Evolutionary conservation across 768 basidiomycete species (phyloP), one percentile per base, ranked within the genome.

Genomic region (Clitopilus hobsonii): DNA sequence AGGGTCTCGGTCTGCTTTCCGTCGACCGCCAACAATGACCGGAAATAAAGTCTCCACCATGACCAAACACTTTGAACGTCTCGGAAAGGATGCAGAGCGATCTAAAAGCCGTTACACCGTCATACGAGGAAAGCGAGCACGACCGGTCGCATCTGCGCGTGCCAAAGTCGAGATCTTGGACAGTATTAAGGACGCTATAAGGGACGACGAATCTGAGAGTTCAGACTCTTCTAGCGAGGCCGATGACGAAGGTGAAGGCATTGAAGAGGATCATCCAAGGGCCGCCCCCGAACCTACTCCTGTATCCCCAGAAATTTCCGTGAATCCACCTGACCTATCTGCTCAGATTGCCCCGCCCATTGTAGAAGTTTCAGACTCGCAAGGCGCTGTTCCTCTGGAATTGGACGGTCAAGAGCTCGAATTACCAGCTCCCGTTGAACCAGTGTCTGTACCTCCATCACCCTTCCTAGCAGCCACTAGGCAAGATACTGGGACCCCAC

Each of bases 91-190:
- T 32, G 81, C 71, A 6, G 89, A 92, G 63, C 83, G 83, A 30
- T 80, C 85, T 2, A 93, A 84, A 63, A 81, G 86, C 54, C 83
- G 89, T 22, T 91, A 96, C 63, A 82, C 86, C n/a, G 83, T 94
- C 53, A 90, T 94, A 63, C 83, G 93, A 30, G 90, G 89, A 10
- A 88, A 85, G 59, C 84, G 89, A 45, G 90, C 92, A 18, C 87
- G 96, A 27, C 96, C 97, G 11, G 92, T 98, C 13, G 89, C 90
- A 18, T 88, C 87, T 23, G 88, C 94, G 14, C 83, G 86, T 45
- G 94, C 92, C 14, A 93, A 86, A 62, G 91, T 96, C 0, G 86
- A 94, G 64, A 81, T 97, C 27, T 78, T 97, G 23, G 87, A 91
- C 52, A 94, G 91, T 63, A 82, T 97, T 63, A 88, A 89, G 65